Percentiles rank a stretch among this genome's conserved stretches.
Evolutionary conservation across 768 basidiomycete genomes (phyloP).

Genomic region (Leccinum truebloodii): DNA sequence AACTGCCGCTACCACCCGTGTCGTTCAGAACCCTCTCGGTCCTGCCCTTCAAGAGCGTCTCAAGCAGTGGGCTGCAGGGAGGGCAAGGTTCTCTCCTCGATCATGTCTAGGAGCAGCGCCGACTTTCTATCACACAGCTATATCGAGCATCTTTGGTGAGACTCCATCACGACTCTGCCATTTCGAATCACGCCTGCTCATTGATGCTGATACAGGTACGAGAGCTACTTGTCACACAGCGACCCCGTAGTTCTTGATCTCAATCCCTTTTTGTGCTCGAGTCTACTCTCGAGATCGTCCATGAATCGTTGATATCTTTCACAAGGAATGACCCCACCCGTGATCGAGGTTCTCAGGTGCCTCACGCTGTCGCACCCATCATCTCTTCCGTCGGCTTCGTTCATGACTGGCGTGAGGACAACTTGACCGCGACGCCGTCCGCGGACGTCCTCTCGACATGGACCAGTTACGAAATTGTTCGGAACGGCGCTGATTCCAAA

Average conservation of each 20-base stretch:
- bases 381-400: conserved; percentile 89
- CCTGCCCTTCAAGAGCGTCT: conserved; percentile 77
- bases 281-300: conserved; percentile 26
- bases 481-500: conserved; percentile 94
- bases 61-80: conserved; percentile 70
- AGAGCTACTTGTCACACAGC: conserved; percentile 84
- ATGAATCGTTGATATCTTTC: not conserved
- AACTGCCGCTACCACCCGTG: conserved; percentile 70
- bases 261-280: conserved; percentile 97
- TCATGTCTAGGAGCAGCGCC: not conserved
- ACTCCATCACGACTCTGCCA: conserved; percentile 9
- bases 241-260: conserved; percentile 93
- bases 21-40: conserved; percentile 85
- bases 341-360: conserved; percentile 79
- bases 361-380: conserved; percentile 86
- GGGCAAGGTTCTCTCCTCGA: conserved; percentile 58
- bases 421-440: conserved; percentile 79
- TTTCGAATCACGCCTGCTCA: conserved; percentile 1
- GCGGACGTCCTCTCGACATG: conserved; percentile 87
- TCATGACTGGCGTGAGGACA: conserved; percentile 83
- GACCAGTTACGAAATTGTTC: conserved; percentile 87
- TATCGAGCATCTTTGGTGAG: conserved; percentile 95
- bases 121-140: conserved; percentile 52
- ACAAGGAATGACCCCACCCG: conserved; percentile 89
- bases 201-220: conserved; percentile 53